Evolutionary conservation across 106 monocot species (phyloP).

Genomic region (Amphibolis antarctica): DNA sequence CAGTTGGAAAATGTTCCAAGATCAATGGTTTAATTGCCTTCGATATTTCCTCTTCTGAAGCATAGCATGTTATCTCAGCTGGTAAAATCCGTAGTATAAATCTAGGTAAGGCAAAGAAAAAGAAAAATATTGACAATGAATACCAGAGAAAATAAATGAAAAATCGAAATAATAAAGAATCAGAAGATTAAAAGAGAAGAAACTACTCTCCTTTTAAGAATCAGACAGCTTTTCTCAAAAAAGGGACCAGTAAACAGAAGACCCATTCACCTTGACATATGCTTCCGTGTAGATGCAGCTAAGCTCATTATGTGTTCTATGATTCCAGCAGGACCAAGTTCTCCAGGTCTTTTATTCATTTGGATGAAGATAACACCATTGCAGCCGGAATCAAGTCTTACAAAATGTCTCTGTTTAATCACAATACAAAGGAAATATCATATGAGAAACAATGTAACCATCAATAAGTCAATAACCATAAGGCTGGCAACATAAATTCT

Average conservation of each 20-base stretch:
- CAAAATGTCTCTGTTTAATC: conserved; percentile 71
- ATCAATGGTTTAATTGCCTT: conserved; percentile 77
- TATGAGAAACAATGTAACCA: not conserved
- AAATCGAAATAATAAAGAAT: not conserved
- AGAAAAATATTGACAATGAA: too few relatives aligned
- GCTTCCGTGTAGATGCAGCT: conserved; percentile 69
- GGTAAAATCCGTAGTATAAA: conserved; percentile 93
- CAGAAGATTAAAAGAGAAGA: too few relatives aligned
- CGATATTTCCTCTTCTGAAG: conserved; percentile 87
- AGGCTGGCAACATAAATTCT: too few relatives aligned
- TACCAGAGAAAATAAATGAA: not conserved
- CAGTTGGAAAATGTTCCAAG: conserved; percentile 57
- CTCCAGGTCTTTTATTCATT: conserved; percentile 75
- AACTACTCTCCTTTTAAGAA: too few relatives aligned
- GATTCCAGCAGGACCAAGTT: conserved; percentile 55
- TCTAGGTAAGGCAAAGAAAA: conserved; percentile 27
- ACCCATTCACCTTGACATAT: conserved; percentile 73
- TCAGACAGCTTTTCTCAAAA: too few relatives aligned
- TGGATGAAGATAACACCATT: conserved; percentile 88
- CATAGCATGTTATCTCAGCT: conserved; percentile 80
- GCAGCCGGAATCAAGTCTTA: conserved; percentile 85
- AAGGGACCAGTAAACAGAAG: too few relatives aligned
- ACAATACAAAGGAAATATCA: not conserved
- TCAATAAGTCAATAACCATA: not conserved
- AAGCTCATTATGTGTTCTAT: conserved; percentile 67